Evolutionary conservation across 345 rosid genomes (phyloP), one percentile per base, ranked within the genome.

Genomic region (Citrus hindsii): DNA sequence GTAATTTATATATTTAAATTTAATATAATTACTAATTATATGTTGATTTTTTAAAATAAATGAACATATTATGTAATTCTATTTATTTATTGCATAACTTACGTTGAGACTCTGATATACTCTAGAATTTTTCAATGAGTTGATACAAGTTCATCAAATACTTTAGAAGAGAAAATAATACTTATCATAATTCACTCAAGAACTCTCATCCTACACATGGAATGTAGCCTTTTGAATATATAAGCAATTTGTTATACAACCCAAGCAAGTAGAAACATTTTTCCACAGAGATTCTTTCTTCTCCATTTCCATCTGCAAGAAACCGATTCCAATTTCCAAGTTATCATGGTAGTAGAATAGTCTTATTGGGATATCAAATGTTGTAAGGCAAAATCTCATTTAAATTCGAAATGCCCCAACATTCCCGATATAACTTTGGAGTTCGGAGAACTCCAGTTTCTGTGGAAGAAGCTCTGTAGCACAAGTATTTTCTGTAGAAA

Each of bases 21-120:
- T 12, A 46, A 46, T 46, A 46, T 46, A 46, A 46, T 3, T 46
- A 46, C 3, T 13, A 46, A 0, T 46, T 46, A 4, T 3, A 46
- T 3, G 3, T 3, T 46, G 4, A 12, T 13, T 13, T 46, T 46
- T 46, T 1, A 3, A 46, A 46, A 13, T 46, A 46, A 46, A 46
- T 46, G 0, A 46, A 12, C 51, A 46, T 3, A 46, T 12, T 4
- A 46, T 1, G 3, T 46, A 12, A 12, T 10, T 3, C 3, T 1
- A 46, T 46, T 46, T 46, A 3, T 14, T 10, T 3, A 0, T 42
- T 2, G 4, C 4, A 46, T 12, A 46, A 3, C 51, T 46, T 2
- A 46, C 0, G 0, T 3, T 4, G 5, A 46, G 2, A 1, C 0
- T 12, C 0, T 1, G 0, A 46, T 46, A 12, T 3, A 3, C 1